Evolutionary conservation across 2,329 filamentous ascomycete species (phyloP).

Genomic region (Teratosphaeria zuluensis): DNA sequence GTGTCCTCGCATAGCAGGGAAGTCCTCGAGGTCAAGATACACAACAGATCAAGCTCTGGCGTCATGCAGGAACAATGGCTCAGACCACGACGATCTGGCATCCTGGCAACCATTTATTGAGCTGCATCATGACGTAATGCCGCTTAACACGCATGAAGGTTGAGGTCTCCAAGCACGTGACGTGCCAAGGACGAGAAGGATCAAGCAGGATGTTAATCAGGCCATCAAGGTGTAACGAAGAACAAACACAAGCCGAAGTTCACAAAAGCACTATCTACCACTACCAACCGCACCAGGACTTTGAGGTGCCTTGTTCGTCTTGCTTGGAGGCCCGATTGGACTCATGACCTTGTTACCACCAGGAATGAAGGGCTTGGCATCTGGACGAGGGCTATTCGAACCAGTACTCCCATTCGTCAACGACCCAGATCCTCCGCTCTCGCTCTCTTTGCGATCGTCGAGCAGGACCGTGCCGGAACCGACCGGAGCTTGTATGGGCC

Average conservation of each 20-base stretch:
- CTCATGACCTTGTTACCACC: conserved; percentile 9
- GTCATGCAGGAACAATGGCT: background rate
- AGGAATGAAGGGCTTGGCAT: conserved; percentile 24
- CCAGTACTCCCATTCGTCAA: conserved; percentile 18
- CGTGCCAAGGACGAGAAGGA: background rate
- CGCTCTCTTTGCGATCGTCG: conserved; percentile 11
- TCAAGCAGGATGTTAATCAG: background rate
- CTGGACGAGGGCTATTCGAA: conserved; percentile 25
- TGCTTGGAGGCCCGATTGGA: conserved; percentile 19
- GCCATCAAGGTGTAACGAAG: background rate
- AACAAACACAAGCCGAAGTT: conserved; percentile 12
- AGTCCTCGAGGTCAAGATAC: background rate
- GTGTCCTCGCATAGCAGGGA: background rate
- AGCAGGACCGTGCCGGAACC: conserved; percentile 3
- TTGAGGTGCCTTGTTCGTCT: conserved; percentile 11
- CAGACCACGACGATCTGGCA: background rate
- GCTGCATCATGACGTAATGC: background rate
- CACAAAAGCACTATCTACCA: conserved; percentile 19
- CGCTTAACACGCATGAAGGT: background rate
- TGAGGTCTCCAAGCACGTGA: background rate
- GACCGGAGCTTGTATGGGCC: conserved; percentile 12
- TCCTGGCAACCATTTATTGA: background rate
- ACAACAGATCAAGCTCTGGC: background rate
- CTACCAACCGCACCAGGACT: conserved; percentile 13
- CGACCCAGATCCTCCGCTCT: conserved; percentile 15